Evolutionary conservation across 192 early-diverging fungal species (phyloP), one percentile per base, ranked within the genome.

Genomic region (Dissophora ornata): DNA sequence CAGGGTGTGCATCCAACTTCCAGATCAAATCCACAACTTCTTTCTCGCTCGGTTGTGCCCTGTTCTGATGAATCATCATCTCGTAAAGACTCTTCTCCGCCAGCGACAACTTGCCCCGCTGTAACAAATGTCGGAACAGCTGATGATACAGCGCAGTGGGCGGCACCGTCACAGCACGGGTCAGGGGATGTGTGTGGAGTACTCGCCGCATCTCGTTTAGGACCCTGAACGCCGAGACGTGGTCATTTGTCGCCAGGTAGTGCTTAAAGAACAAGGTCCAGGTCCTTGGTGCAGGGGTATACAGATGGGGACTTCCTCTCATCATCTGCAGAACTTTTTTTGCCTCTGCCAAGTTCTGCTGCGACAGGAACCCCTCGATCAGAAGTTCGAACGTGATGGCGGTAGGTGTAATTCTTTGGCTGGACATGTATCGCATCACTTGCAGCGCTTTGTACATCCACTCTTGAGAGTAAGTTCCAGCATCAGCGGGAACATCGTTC

Each of bases 21-120:
- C 73, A 77, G 41, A 77, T 77, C 59, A 77, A 22, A 29, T 77
- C 65, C 0, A 62, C 53, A 10, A 67, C 73, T 34, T 77, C 63
- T 5, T 30, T 29, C 25, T 62, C 59, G 1, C 33, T 62, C 5
- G 73, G 73, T 12, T 46, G 51, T 1, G 42, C 34, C 8, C 45
- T n/a, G 16, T 38, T 42, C 40, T 77, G 57, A 21, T 22, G 50
- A 21, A 67, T 15, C 57, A 77, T 45, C 58, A 77, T 61, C 52
- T 67, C 73, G 28, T 77, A 77, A 18, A 77, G 46, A 28, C 12
- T 67, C 44, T 47, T 58, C 30, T 77, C 73, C 0, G 73, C 64
- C 13, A 62, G 26, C 3, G 63, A 62, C 0, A 67, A 5, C 29
- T 67, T 61, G 40, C 29, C 28, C 19, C 46, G 52, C 7, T 57